Evolutionary conservation across 208 protist genomes (phyloP).

Genomic region (Histomonas meleagridis): DNA sequence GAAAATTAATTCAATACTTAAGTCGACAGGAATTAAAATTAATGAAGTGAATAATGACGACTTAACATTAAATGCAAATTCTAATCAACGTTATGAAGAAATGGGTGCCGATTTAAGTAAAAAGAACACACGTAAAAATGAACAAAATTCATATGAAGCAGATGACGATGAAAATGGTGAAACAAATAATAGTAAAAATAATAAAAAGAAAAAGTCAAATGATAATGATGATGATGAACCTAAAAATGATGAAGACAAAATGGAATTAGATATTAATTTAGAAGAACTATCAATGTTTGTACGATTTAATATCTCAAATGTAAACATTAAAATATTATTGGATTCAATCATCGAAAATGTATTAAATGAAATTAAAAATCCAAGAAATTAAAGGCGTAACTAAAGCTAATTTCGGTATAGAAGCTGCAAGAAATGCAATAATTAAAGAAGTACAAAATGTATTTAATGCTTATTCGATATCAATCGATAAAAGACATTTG

Average conservation of each 20-base stretch:
- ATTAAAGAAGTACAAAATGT: conserved; percentile 55
- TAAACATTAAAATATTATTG: background rate
- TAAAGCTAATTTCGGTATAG: conserved; percentile 53
- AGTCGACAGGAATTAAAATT: background rate
- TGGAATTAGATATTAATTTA: background rate
- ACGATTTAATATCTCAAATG: background rate
- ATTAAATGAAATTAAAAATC: background rate
- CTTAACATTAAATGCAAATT: background rate
- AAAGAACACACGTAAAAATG: background rate
- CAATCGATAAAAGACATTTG: conserved; percentile 58
- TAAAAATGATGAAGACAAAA: conserved; percentile 31
- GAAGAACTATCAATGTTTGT: background rate
- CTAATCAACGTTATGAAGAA: background rate
- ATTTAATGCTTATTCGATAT: conserved; percentile 59
- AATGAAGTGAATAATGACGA: background rate
- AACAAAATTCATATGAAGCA: conserved; percentile 36
- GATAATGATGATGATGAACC: background rate
- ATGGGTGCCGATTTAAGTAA: background rate
- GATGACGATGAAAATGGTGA: conserved; percentile 26
- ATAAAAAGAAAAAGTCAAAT: background rate
- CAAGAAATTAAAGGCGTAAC: background rate
- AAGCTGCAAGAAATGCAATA: conserved; percentile 56
- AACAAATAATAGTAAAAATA: conserved; percentile 38
- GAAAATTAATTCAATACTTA: conserved; percentile 1
- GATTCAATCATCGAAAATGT: background rate